These are phyloP conservation scores for Salvia splendens DNA, from an alignment of 257 asterid species.

Conservation along the genomic window DNA sequence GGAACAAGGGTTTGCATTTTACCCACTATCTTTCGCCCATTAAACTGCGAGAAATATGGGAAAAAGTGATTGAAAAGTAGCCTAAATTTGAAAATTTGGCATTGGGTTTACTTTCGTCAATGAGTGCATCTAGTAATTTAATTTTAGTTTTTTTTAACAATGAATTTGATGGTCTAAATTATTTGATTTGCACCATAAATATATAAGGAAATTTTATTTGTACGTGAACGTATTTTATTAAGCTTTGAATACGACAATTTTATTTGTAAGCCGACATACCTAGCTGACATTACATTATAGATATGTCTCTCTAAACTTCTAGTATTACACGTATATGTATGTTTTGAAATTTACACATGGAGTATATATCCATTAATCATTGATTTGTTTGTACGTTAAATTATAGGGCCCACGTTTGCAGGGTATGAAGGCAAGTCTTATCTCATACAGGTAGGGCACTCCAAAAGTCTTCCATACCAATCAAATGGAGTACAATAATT, in stretches of 20 bases:
- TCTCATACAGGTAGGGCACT: constrained; percentile 25
- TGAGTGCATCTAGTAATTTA: no score
- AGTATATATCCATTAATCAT: background rate
- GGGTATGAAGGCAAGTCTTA: background rate
- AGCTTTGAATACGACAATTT: no score
- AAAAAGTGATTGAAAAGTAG: constrained; percentile 30
- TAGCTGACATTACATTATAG: no score
- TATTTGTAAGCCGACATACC: no score
- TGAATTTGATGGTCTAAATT: background rate
- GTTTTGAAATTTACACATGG: no score
- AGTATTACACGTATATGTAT: no score
- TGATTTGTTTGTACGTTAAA: background rate
- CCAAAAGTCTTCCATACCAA: background rate
- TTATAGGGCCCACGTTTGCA: constrained; percentile 4
- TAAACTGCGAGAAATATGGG: constrained; percentile 36
- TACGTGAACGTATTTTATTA: no score
- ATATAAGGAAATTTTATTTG: no score
- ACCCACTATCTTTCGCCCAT: background rate
- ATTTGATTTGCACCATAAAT: no score
- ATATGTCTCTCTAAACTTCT: no score
- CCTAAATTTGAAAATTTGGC: constrained; percentile 4
- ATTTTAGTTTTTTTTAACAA: background rate
- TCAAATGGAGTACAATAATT: background rate
- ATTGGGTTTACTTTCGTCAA: background rate
- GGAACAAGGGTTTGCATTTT: no score